Evolutionary conservation across 2,329 filamentous ascomycete genomes (phyloP).

Genomic region (Didymosphaeria variabile): DNA sequence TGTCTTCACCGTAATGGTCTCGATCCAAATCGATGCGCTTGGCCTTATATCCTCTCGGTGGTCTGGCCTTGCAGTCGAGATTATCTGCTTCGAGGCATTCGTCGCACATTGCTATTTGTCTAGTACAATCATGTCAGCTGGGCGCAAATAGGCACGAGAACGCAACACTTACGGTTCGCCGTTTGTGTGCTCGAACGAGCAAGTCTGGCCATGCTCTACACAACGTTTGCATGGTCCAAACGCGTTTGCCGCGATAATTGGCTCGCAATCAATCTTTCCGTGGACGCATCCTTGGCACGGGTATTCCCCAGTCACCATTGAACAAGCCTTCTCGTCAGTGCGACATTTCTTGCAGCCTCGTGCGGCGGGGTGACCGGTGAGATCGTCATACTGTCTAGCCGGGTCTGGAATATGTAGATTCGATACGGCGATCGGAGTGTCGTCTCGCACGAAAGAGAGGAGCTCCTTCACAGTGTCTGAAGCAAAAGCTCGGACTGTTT

Average conservation of each 20-base stretch:
- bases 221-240: slow-evolving; percentile 48
- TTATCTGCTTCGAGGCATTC: slow-evolving; percentile 13
- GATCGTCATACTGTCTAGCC: slow-evolving; percentile 28
- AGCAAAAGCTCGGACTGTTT: too few species aligned
- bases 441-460: slow-evolving; percentile 5
- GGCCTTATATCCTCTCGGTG: not conserved
- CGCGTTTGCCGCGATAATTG: slow-evolving; percentile 37
- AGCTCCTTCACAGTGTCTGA: not conserved
- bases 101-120: slow-evolving; percentile 13
- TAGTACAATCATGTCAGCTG: not conserved
- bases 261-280: slow-evolving; percentile 39
- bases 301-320: slow-evolving; percentile 39
- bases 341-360: slow-evolving; percentile 49
- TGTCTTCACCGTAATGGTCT: slow-evolving; percentile 28
- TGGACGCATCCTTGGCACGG: slow-evolving; percentile 33
- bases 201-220: slow-evolving; percentile 20
- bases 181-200: slow-evolving; percentile 32
- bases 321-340: slow-evolving; percentile 29
- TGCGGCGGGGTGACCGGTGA: slow-evolving; percentile 44
- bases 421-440: not conserved
- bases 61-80: not conserved
- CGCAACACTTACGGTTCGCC: slow-evolving; percentile 19
- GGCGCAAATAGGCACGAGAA: not conserved
- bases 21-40: slow-evolving; percentile 31
- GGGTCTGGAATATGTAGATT: slow-evolving; percentile 36